phyloP scores from a whole-genome alignment of 495 filamentous ascomycete genomes.

The Penicillium cinerascens region DNA sequence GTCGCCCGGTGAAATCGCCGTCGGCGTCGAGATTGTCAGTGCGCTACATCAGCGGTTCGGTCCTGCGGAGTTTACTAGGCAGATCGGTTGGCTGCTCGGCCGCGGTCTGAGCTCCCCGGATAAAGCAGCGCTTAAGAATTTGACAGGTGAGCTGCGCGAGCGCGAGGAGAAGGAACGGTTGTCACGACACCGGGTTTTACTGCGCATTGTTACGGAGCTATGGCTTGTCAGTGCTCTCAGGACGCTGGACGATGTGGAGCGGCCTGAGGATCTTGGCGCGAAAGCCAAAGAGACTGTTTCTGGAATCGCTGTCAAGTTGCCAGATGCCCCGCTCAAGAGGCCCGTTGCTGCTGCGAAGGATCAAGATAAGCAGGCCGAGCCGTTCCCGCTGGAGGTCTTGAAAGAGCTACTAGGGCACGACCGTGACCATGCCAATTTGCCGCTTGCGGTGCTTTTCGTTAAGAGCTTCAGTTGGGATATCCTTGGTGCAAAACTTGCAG shows the following conservation, averaged over 20 bases:
- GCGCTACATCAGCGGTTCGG: slow-evolving; percentile 96
- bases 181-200: slow-evolving; percentile 75
- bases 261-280: slow-evolving; percentile 76
- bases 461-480: slow-evolving; percentile 97
- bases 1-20: slow-evolving; percentile 81
- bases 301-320: slow-evolving; percentile 45
- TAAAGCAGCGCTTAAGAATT: slow-evolving; percentile 73
- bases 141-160: slow-evolving; percentile 78
- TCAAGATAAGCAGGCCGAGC: slow-evolving; percentile 56
- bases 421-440: slow-evolving; percentile 85
- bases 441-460: slow-evolving; percentile 88
- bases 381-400: slow-evolving; percentile 91
- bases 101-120: slow-evolving; percentile 91
- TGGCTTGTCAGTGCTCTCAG: slow-evolving; percentile 89
- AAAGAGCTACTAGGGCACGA: slow-evolving; percentile 95
- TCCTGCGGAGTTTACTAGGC: slow-evolving; percentile 82
- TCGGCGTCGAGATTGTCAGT: slow-evolving; percentile 88
- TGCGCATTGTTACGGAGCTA: slow-evolving; percentile 89
- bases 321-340: slow-evolving; percentile 50
- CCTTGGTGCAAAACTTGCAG: slow-evolving; percentile 66
- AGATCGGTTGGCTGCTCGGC: slow-evolving; percentile 89
- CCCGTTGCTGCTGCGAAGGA: slow-evolving; percentile 30
- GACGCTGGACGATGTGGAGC: slow-evolving; percentile 83
- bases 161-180: slow-evolving; percentile 95
- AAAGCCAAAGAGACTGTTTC: slow-evolving; percentile 59